A percentile compares a stretch with the other conserved stretches of the same genome.
These are phyloP conservation scores for Aspergillus ochraceus DNA, from an alignment of 2,329 filamentous ascomycete species.

Conservation along the genomic window DNA sequence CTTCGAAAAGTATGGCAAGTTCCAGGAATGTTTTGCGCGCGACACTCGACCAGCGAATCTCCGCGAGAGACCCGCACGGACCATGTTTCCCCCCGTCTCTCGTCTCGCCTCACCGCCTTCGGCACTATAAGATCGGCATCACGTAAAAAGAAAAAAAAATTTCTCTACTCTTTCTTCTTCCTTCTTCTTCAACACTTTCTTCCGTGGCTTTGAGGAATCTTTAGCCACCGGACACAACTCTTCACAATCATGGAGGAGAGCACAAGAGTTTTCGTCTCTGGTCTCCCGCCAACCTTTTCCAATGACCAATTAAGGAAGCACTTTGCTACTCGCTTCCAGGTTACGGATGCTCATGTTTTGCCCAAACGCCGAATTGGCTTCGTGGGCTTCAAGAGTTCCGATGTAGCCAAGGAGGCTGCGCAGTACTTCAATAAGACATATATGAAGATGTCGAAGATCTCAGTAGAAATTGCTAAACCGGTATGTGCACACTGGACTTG, in stretches of 20 bases:
- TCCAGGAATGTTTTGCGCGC: conserved; percentile 6
- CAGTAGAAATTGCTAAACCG: conserved; percentile 82
- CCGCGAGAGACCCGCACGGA: conserved; percentile 22
- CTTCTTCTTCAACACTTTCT: conserved; percentile 17
- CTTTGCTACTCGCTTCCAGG: conserved; percentile 73
- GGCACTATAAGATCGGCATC: conserved; percentile 22
- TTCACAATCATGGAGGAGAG: conserved; percentile 63
- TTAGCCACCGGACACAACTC: conserved; percentile 23
- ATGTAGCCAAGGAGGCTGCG: conserved; percentile 78
- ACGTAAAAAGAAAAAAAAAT: conserved; percentile 31
- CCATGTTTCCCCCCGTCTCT: conserved; percentile 17
- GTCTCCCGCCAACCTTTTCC: conserved; percentile 80
- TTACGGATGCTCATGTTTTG: conserved; percentile 93
- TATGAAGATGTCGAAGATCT: conserved; percentile 92
- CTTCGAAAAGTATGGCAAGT: neutral
- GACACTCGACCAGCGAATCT: conserved; percentile 8
- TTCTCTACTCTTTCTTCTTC: conserved; percentile 14
- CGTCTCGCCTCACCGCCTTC: conserved; percentile 34
- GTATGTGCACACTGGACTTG: conserved; percentile 50
- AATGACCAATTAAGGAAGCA: conserved; percentile 86
- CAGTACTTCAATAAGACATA: conserved; percentile 96
- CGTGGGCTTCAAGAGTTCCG: conserved; percentile 82
- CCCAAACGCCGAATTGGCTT: conserved; percentile 89
- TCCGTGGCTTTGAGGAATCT: conserved; percentile 11
- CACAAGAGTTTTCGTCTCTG: conserved; percentile 71